A percentile compares a stretch with the other conserved stretches of the same genome.
These are phyloP conservation scores for Talaromyces adpressus DNA, from an alignment of 495 filamentous ascomycete genomes.

Conservation along the genomic window DNA sequence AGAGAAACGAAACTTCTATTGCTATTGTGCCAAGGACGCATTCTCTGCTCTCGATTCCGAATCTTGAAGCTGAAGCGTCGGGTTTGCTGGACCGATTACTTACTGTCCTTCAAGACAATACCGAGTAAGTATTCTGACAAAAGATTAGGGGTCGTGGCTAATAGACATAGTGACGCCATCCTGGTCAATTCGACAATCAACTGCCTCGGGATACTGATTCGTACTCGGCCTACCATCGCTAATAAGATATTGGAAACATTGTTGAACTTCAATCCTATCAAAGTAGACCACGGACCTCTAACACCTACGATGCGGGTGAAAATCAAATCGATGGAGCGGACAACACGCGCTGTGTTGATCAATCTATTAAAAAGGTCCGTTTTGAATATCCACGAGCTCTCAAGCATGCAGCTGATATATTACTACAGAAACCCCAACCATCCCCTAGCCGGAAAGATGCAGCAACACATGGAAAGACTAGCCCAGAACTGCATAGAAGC, in stretches of 20 bases:
- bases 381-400: constrained; percentile 4
- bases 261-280: constrained; percentile 87
- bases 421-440: constrained; percentile 58
- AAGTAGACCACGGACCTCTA: constrained; percentile 66
- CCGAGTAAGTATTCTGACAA: constrained; percentile 47
- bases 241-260: constrained; percentile 79
- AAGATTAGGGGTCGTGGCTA: constrained; percentile 7
- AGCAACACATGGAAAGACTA: constrained; percentile 73
- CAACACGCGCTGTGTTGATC: constrained; percentile 70
- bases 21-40: constrained; percentile 79
- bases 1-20: constrained; percentile 82
- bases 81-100: constrained; percentile 86
- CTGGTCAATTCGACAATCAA: constrained; percentile 89
- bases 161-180: constrained; percentile 59
- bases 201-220: constrained; percentile 70
- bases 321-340: constrained; percentile 90
- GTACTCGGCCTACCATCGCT: constrained; percentile 69
- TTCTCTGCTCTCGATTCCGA: constrained; percentile 63
- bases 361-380: constrained; percentile 71
- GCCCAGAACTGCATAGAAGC: constrained; percentile 65
- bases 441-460: constrained; percentile 61
- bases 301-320: constrained; percentile 72
- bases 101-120: constrained; percentile 77
- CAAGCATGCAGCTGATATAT: neutral
- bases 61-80: constrained; percentile 83